A percentile compares a stretch with the other conserved stretches of the same genome.
Evolutionary conservation across 2,329 filamentous ascomycete species (phyloP).

Genomic region (Ceratocystis cubensis): DNA sequence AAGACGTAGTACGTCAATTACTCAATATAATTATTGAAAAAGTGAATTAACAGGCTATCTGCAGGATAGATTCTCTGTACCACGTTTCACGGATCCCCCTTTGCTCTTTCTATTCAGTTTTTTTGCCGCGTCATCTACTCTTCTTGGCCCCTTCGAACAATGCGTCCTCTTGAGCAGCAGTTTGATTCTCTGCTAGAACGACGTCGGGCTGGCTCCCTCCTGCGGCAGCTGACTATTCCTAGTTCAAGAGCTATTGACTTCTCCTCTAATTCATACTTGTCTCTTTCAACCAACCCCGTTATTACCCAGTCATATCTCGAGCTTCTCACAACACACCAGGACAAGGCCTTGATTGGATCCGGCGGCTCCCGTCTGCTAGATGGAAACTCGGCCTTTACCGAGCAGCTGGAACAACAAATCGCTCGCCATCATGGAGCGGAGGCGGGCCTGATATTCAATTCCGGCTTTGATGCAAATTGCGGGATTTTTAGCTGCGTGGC

Average conservation of each 20-base stretch:
- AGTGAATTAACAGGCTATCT: too few species aligned
- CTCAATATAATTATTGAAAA: too few species aligned
- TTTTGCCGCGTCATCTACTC: too few species aligned
- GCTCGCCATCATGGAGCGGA: constrained; percentile 37
- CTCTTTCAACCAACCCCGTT: constrained; percentile 44
- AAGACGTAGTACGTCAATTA: too few species aligned
- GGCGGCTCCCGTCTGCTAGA: constrained; percentile 43
- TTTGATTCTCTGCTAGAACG: constrained; percentile 2
- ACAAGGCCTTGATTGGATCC: constrained; percentile 32
- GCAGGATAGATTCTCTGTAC: too few species aligned
- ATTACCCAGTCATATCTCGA: constrained; percentile 38
- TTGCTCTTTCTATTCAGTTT: too few species aligned
- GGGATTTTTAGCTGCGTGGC: constrained; percentile 50
- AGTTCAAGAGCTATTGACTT: constrained; percentile 46
- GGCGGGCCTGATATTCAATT: constrained; percentile 41
- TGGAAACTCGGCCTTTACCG: constrained; percentile 36
- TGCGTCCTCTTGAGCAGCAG: constrained; percentile 8
- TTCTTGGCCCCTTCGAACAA: neutral
- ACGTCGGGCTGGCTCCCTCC: neutral
- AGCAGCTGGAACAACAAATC: constrained; percentile 36
- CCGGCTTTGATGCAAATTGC: constrained; percentile 54
- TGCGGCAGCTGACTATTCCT: neutral
- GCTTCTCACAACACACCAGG: constrained; percentile 43
- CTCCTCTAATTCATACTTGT: constrained; percentile 68
- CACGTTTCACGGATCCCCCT: too few species aligned